Conservation (phyloP, 2,329 filamentous ascomycete genomes). For the Chrysoporthe cubensis region DNA sequence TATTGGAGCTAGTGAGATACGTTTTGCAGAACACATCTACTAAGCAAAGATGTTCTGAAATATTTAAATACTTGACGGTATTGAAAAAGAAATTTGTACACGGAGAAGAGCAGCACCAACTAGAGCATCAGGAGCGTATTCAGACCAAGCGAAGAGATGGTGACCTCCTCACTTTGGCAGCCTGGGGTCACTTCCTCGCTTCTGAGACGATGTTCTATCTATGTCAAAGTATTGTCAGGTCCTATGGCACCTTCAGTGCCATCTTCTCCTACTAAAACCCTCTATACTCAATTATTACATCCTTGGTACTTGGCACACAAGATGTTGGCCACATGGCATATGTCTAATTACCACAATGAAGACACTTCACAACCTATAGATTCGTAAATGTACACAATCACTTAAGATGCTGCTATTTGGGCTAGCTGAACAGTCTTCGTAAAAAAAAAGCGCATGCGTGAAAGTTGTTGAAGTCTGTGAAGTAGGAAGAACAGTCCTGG, state of each 20-base stretch:
- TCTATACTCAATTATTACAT: not conserved
- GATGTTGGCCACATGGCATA: not conserved
- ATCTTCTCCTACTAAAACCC: not conserved
- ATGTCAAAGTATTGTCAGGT: not conserved
- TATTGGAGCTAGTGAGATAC: conserved; percentile 22
- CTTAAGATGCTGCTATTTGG: not conserved
- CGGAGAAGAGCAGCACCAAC: not conserved
- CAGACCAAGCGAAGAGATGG: not conserved
- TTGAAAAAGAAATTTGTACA: too few relatives aligned
- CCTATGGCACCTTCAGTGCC: not conserved
- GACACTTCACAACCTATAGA: not conserved
- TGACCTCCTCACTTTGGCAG: not conserved
- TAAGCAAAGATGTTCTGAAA: not conserved
- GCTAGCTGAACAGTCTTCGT: not conserved
- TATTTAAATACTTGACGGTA: too few relatives aligned
- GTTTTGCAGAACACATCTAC: conserved; percentile 15
- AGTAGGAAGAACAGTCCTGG: not conserved
- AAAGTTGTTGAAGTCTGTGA: not conserved
- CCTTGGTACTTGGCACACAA: not conserved
- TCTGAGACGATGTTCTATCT: not conserved
- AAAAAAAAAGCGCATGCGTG: not conserved
- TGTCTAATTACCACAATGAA: too few relatives aligned
- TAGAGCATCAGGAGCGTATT: not conserved
- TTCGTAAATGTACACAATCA: not conserved
- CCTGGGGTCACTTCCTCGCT: too few relatives aligned